Evolutionary conservation across 345 rosid genomes (phyloP).

Genomic region (Hirschfeldia incana): DNA sequence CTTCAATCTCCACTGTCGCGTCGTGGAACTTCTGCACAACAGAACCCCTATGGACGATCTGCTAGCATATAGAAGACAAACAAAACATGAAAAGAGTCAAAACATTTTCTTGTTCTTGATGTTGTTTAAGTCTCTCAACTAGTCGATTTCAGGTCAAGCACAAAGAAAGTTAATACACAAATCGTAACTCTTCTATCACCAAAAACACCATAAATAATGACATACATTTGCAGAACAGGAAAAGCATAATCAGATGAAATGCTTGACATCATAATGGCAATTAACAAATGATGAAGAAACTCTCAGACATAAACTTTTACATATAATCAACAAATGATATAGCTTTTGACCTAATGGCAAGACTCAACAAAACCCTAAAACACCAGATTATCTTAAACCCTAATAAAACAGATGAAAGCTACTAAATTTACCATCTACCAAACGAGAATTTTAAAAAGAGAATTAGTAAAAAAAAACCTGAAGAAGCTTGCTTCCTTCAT

Average conservation of each 20-base stretch:
- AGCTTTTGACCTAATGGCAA: neutral
- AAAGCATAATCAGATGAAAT: neutral
- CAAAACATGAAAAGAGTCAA: neutral
- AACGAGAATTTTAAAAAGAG: neutral
- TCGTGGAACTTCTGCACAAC: slow-evolving; percentile 50
- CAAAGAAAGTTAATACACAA: neutral
- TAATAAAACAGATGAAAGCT: slow-evolving; percentile 8
- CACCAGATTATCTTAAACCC: slow-evolving; percentile 30
- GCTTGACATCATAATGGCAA: neutral
- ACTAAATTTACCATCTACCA: slow-evolving; percentile 28
- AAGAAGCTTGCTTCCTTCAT: slow-evolving; percentile 77
- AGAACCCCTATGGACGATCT: slow-evolving; percentile 62
- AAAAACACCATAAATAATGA: neutral
- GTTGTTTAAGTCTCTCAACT: neutral
- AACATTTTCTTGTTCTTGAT: neutral
- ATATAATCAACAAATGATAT: neutral
- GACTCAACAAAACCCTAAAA: slow-evolving; percentile 8
- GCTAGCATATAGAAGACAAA: slow-evolving; percentile 15
- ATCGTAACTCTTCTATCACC: neutral
- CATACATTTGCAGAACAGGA: neutral
- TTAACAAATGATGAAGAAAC: neutral
- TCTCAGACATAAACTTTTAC: neutral
- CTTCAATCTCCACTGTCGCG: slow-evolving; percentile 66
- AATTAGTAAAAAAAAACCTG: slow-evolving; percentile 50
- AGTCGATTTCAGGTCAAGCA: neutral